A percentile compares a stretch with the other conserved stretches of the same genome.
Conservation (phyloP, 2,329 filamentous ascomycete genomes). For the Ophiostoma sp. region DNA sequence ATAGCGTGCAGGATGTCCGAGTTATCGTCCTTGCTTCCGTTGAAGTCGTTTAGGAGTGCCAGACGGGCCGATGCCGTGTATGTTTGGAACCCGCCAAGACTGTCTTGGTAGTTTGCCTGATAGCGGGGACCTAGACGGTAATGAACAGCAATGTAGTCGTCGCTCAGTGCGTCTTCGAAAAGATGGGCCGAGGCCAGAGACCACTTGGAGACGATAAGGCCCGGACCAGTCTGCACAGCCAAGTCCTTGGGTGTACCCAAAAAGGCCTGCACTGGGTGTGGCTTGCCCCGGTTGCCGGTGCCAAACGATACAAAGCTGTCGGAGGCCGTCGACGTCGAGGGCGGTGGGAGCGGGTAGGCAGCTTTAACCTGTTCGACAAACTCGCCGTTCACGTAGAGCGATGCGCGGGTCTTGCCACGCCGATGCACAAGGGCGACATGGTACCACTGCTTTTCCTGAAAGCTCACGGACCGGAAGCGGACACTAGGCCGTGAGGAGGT, state of each 20-base stretch:
- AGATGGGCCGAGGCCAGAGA: conserved; percentile 86
- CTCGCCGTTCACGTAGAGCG: conserved; percentile 86
- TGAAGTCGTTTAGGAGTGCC: conserved; percentile 85
- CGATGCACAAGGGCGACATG: conserved; percentile 86
- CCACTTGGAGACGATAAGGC: conserved; percentile 68
- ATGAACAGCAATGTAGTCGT: conserved; percentile 87
- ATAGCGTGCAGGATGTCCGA: conserved; percentile 91
- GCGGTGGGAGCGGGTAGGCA: conserved; percentile 74
- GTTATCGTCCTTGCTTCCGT: conserved; percentile 80
- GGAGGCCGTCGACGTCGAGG: conserved; percentile 54
- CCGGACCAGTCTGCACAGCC: conserved; percentile 66
- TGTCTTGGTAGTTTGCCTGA: conserved; percentile 94
- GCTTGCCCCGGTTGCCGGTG: conserved; percentile 45
- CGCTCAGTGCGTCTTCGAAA: conserved; percentile 79
- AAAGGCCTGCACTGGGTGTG: conserved; percentile 79
- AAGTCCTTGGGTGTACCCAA: conserved; percentile 87
- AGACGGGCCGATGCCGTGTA: conserved; percentile 88
- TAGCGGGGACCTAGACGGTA: conserved; percentile 86
- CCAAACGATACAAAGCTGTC: conserved; percentile 67
- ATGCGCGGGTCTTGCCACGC: conserved; percentile 72
- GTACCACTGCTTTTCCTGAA: conserved; percentile 78
- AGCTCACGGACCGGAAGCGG: conserved; percentile 78
- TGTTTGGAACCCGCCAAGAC: conserved; percentile 90
- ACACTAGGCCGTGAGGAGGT: conserved; percentile 81
- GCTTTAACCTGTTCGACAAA: conserved; percentile 90